Percentiles rank a stretch among this genome's conserved stretches.
These are phyloP conservation scores for Pseudomassariella vexata DNA, from an alignment of 2,329 filamentous ascomycete species.

Conservation along the genomic window DNA sequence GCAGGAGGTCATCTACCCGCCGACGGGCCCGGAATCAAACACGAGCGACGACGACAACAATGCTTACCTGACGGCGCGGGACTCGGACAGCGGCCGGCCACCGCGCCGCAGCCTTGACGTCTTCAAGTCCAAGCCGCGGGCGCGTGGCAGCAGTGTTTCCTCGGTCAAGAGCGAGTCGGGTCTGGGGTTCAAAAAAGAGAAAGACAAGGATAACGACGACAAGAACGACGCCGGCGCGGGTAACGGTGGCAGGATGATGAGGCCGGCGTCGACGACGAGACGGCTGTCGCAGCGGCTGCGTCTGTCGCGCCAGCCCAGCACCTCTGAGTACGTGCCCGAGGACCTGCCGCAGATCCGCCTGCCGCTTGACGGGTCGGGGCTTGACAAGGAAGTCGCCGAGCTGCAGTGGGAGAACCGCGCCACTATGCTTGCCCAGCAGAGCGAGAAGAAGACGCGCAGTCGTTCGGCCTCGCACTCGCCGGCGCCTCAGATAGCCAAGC, in stretches of 20 bases:
- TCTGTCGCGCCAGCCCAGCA: conserved; percentile 51
- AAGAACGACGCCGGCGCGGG: conserved; percentile 19
- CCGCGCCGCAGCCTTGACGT: conserved; percentile 39
- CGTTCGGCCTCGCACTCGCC: conserved; percentile 30
- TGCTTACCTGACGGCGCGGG: conserved; percentile 19
- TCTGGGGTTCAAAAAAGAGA: background rate
- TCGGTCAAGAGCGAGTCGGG: conserved; percentile 23
- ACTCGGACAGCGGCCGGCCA: conserved; percentile 19
- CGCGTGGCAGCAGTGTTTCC: conserved; percentile 42
- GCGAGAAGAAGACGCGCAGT: conserved; percentile 40
- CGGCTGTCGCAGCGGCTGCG: conserved; percentile 67
- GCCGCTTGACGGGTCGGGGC: conserved; percentile 36
- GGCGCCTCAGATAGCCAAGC: conserved; percentile 21
- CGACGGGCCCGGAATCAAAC: conserved; percentile 28
- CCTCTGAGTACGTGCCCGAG: conserved; percentile 69
- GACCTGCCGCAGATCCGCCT: conserved; percentile 70
- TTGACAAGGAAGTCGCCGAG: conserved; percentile 45
- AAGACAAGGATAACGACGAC: conserved; percentile 3
- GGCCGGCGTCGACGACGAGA: too few species aligned
- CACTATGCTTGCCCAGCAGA: conserved; percentile 73
- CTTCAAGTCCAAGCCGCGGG: conserved; percentile 34
- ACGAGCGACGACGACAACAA: conserved; percentile 14
- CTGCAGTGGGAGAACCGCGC: conserved; percentile 88
- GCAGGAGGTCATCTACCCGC: conserved; percentile 72
- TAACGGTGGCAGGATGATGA: too few species aligned